Evolutionary conservation across 805 yeast genomes (phyloP).

Genomic region (Wickerhamomyces strasburgensis): DNA sequence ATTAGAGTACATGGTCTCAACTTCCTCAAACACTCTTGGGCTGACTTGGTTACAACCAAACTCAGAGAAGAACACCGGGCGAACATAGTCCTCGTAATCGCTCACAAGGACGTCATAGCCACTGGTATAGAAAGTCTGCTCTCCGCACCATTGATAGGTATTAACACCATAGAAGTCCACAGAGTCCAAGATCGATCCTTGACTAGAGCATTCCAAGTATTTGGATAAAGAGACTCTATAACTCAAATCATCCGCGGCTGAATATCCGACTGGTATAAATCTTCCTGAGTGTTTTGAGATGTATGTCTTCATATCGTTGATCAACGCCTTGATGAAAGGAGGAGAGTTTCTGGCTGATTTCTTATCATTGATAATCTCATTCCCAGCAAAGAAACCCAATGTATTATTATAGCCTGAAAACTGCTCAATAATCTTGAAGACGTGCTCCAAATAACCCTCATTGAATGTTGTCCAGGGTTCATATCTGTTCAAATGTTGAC

Average conservation of each 20-base stretch:
- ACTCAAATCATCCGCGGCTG: conserved; percentile 89
- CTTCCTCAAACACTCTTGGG: conserved; percentile 79
- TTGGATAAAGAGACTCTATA: conserved; percentile 73
- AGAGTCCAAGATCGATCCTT: conserved; percentile 39
- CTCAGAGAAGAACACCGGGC: conserved; percentile 87
- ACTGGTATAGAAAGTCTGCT: conserved; percentile 73
- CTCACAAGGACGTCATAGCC: conserved; percentile 68
- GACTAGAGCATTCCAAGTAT: conserved; percentile 70
- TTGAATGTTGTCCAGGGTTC: conserved; percentile 93
- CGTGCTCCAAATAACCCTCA: conserved; percentile 62
- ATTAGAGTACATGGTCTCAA: conserved; percentile 59
- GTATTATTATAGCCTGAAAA: conserved; percentile 86
- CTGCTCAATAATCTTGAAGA: conserved; percentile 73
- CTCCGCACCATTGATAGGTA: conserved; percentile 96
- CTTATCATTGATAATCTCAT: conserved; percentile 81
- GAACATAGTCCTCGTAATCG: conserved; percentile 62
- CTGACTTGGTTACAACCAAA: conserved; percentile 82
- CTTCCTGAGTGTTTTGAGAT: conserved; percentile 56
- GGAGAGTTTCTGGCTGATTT: conserved; percentile 68
- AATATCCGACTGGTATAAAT: conserved; percentile 83
- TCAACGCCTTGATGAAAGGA: conserved; percentile 66
- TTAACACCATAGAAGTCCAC: conserved; percentile 92
- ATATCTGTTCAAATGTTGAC: conserved; percentile 79
- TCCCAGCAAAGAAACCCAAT: conserved; percentile 86
- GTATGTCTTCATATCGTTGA: conserved; percentile 77